phyloP scores from a whole-genome alignment of 2,329 filamentous ascomycete species.

The Monilinia laxa region DNA sequence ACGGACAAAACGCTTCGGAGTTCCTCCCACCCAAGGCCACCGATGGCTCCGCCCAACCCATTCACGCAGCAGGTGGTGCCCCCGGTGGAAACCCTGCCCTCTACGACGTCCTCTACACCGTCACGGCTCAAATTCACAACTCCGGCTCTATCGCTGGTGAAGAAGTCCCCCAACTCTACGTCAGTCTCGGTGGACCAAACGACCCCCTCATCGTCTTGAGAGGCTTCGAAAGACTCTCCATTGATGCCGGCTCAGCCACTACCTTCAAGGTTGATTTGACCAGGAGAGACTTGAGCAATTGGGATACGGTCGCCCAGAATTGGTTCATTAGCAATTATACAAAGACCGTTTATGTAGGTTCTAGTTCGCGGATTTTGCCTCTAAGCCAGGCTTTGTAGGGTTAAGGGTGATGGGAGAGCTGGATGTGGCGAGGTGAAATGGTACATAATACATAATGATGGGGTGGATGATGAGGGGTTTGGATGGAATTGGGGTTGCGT shows the following conservation, averaged over 20 bases:
- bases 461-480: no score
- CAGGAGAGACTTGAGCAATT: constrained; percentile 81
- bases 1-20: constrained; percentile 34
- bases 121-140: constrained; percentile 55
- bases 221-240: constrained; percentile 74
- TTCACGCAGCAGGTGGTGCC: constrained; percentile 49
- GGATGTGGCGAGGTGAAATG: neutral
- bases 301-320: constrained; percentile 77
- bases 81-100: constrained; percentile 56
- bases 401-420: no score
- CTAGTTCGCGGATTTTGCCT: constrained; percentile 38
- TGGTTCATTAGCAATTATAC: constrained; percentile 58
- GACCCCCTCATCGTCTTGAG: constrained; percentile 69
- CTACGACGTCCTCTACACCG: constrained; percentile 56
- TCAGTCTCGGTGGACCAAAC: constrained; percentile 74
- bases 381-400: constrained; percentile 32
- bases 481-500: no score
- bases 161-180: constrained; percentile 64
- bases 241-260: constrained; percentile 66
- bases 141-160: constrained; percentile 53
- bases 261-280: constrained; percentile 69
- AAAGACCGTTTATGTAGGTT: constrained; percentile 40
- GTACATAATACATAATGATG: constrained; percentile 6
- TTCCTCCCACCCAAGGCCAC: constrained; percentile 47
- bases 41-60: constrained; percentile 49